A percentile compares a stretch with the other conserved stretches of the same genome.
Evolutionary conservation across 257 asterid genomes (phyloP).

Genomic region (Capsicum pubescens): DNA sequence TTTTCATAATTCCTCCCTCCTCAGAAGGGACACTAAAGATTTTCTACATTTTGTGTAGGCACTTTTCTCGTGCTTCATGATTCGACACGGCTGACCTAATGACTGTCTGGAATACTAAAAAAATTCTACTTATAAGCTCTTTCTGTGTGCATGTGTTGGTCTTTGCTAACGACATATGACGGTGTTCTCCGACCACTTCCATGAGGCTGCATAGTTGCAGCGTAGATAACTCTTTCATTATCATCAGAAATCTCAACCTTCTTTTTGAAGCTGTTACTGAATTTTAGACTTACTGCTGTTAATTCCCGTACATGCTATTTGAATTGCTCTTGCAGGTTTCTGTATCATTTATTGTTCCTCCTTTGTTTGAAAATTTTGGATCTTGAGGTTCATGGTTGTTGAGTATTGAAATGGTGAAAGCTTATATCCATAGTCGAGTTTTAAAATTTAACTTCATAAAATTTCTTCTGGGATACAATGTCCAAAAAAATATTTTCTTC

Average conservation of each 20-base stretch:
- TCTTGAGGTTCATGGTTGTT: constrained; percentile 20
- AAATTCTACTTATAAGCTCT: background rate
- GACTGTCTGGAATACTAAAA: background rate
- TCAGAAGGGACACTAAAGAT: background rate
- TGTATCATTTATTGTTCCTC: background rate
- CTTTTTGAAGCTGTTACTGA: constrained; percentile 24
- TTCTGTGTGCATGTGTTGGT: background rate
- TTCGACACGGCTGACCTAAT: constrained; percentile 2
- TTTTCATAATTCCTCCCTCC: background rate
- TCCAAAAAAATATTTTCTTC: background rate
- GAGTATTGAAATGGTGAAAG: constrained; percentile 13
- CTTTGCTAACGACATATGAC: background rate
- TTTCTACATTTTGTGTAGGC: background rate
- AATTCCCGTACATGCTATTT: background rate
- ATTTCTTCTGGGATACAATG: constrained; percentile 14
- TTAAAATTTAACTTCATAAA: constrained; percentile 1
- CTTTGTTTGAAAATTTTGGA: background rate
- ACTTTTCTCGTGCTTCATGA: constrained; percentile 19
- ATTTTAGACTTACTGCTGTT: constrained; percentile 8
- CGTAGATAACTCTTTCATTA: constrained; percentile 8
- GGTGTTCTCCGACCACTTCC: constrained; percentile 24
- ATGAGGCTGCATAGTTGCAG: constrained; percentile 13
- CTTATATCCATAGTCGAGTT: background rate
- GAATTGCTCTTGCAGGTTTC: background rate
- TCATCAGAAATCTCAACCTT: constrained; percentile 16